Base-by-base conservation (phyloP, 352 stramenopile species). In the Phytophthora agathidicida region DNA sequence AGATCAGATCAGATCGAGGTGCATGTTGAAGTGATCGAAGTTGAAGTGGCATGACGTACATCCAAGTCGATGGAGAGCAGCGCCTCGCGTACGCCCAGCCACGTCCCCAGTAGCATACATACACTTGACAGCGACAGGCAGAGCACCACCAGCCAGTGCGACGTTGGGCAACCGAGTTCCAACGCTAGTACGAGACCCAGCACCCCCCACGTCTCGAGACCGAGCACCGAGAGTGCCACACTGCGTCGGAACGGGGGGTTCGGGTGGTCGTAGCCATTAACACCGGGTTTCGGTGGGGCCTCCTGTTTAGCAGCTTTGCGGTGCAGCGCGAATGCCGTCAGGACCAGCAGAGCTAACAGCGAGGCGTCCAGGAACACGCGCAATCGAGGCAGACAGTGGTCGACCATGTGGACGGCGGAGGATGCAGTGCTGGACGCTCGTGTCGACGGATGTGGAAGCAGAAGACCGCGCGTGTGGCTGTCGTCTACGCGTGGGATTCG, bases 331-430 rank as follows among this genome's bases (percentile, higher is more conserved):
- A 52, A 52, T 3, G 28, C 54, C 23, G 48, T 65, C 0, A 63
- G 14, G 28, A 54, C 33, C 30, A 65, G 42, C 20, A 60, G 17
- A 8, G 33, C 13, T n/a, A 71, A n/a, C 23, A 71, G 31, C 26
- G 55, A 71, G 5, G 24, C 17, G 13, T 71, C 62, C 24, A 71
- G 32, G 36, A 71, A 66, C 20, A 56, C 24, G 19, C 48, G 54
- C 8, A 61, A 33, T 23, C 38, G 62, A 41, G 55, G 37, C 27
- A 66, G 35, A 27, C 55, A 60, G 23, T 44, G 6, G 19, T 53
- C 41, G 9, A 9, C n/a, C 60, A 67, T 67, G 35, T 13, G 26
- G 32, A 58, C 38, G 33, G n/a, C n/a, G n/a, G n/a, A 35, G 31
- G 6, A 17, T 31, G 24, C 35, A 16, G 41, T 10, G 16, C 24